Evolutionary conservation across 331 rosid genomes (phyloP).

Genomic region (Pyrus hybrid): DNA sequence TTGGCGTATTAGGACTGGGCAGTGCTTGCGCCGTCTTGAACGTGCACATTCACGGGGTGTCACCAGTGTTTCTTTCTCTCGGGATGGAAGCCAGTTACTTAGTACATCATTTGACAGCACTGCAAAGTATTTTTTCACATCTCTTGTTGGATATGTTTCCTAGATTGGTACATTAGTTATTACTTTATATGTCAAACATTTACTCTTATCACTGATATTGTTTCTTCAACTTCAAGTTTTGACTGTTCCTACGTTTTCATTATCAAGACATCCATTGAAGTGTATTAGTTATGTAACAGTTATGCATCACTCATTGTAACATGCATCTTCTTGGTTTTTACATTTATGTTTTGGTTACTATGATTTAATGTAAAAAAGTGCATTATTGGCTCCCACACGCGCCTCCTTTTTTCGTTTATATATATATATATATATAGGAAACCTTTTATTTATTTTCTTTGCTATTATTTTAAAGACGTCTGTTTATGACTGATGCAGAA

Average conservation of each 20-base stretch:
- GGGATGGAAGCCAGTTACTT: conserved; percentile 94
- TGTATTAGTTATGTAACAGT: neutral
- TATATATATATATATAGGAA: too few species aligned
- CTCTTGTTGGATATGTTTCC: neutral
- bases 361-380: neutral
- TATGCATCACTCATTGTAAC: neutral
- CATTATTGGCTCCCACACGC: neutral
- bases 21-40: conserved; percentile 98
- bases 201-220: neutral
- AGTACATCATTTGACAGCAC: conserved; percentile 97
- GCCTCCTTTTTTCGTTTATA: too few species aligned
- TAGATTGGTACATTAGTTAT: neutral
- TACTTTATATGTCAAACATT: neutral
- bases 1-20: conserved; percentile 97
- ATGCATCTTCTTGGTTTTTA: neutral
- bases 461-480: neutral
- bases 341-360: neutral
- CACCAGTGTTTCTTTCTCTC: conserved; percentile 86
- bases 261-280: neutral
- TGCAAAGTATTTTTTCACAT: conserved; percentile 52
- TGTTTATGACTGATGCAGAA: conserved; percentile 33
- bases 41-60: conserved; percentile 95
- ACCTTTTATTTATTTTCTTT: neutral
- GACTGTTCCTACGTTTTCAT: neutral
- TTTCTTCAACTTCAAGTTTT: neutral